Conservation (phyloP, 176 grass and related monocot genomes). For the Triticum urartu region DNA sequence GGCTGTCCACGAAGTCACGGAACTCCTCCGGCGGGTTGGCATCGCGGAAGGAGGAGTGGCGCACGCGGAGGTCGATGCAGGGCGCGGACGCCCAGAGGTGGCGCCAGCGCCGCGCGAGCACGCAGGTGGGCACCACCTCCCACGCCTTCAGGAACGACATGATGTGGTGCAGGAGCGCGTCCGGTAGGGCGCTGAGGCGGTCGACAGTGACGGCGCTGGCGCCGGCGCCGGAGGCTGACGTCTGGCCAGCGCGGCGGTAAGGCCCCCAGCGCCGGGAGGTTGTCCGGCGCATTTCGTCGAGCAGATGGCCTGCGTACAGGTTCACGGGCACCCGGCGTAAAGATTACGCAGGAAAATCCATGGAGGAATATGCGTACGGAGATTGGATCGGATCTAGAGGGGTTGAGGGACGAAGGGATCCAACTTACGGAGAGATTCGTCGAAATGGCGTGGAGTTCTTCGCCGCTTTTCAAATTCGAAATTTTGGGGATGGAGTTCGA, state of each 20-base stretch:
- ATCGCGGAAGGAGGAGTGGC: not conserved
- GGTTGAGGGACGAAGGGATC: too few species aligned
- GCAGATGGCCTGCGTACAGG: not conserved
- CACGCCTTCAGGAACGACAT: slow-evolving; percentile 20
- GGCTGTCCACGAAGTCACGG: not conserved
- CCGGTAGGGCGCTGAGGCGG: slow-evolving; percentile 39
- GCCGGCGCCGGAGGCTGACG: not conserved
- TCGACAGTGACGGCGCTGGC: not conserved
- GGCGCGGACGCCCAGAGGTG: slow-evolving; percentile 26
- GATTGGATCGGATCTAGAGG: too few species aligned
- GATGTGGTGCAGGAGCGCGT: slow-evolving; percentile 35
- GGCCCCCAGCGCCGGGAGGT: not conserved
- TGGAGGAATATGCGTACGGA: too few species aligned
- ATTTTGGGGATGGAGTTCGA: too few species aligned
- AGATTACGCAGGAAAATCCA: too few species aligned
- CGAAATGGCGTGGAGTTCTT: too few species aligned
- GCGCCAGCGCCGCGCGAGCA: slow-evolving; percentile 34
- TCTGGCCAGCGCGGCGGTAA: not conserved
- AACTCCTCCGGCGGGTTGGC: not conserved
- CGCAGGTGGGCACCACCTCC: slow-evolving; percentile 43
- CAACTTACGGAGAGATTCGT: too few species aligned
- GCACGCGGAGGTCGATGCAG: not conserved
- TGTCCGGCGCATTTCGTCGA: not conserved
- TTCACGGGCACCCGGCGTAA: not conserved
- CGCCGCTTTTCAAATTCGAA: too few species aligned